A percentile compares a stretch with the other conserved stretches of the same genome.
These are phyloP conservation scores for Aspergillus proliferans DNA, from an alignment of 2,329 filamentous ascomycete species.

Conservation along the genomic window DNA sequence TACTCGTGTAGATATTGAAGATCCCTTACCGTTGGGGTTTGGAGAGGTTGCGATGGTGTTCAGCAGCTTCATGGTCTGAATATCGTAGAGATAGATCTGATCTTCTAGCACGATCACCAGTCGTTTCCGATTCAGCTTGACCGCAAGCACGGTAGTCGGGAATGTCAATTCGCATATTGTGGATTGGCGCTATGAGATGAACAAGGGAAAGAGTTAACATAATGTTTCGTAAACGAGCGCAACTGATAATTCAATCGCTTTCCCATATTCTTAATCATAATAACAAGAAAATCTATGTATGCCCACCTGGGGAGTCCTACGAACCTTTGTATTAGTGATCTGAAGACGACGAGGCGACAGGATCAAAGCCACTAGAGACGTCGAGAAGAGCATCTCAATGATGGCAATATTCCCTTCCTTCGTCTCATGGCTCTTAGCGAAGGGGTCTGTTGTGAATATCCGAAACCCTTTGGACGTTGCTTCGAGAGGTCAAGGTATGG, in stretches of 20 bases:
- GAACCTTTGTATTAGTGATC: slow-evolving; percentile 94
- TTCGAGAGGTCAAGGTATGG: slow-evolving; percentile 32
- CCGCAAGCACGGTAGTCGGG: slow-evolving; percentile 88
- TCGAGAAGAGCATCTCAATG: slow-evolving; percentile 98
- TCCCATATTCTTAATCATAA: not conserved
- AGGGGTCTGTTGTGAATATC: slow-evolving; percentile 94
- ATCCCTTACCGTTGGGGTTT: slow-evolving; percentile 63
- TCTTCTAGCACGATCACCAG: slow-evolving; percentile 91
- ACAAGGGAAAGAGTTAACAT: slow-evolving; percentile 8
- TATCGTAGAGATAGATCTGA: slow-evolving; percentile 97
- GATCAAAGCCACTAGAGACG: slow-evolving; percentile 88
- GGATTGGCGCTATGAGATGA: slow-evolving; percentile 53
- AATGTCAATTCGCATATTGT: slow-evolving; percentile 99
- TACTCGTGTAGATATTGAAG: too few species aligned
- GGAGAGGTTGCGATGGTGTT: slow-evolving; percentile 91
- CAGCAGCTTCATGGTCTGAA: slow-evolving; percentile 94
- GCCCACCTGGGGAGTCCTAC: slow-evolving; percentile 15
- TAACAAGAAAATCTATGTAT: not conserved
- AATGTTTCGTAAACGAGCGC: not conserved
- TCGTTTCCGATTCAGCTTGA: slow-evolving; percentile 88
- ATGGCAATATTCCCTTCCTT: slow-evolving; percentile 93
- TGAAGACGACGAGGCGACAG: slow-evolving; percentile 85
- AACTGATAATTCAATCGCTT: not conserved
- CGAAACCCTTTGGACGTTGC: slow-evolving; percentile 91
- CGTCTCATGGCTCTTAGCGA: slow-evolving; percentile 88